These are phyloP conservation scores for Backusella westeae DNA, from an alignment of 192 early-diverging fungal species.

Conservation along the genomic window DNA sequence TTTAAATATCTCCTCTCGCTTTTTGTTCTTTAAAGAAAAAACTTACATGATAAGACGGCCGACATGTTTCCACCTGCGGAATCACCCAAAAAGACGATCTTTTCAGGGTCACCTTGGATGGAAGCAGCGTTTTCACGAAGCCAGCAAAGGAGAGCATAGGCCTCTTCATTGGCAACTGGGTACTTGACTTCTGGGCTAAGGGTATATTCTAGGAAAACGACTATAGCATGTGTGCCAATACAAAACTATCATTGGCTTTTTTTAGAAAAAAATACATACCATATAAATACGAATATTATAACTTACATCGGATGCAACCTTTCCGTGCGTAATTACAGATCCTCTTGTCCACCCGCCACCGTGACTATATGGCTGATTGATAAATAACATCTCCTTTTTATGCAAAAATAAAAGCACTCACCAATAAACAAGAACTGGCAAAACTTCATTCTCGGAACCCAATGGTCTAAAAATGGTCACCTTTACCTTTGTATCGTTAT, in stretches of 20 bases:
- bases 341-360: neutral
- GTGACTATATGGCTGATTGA: neutral
- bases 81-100: slow-evolving; percentile 20
- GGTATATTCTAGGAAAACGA: slow-evolving; percentile 22
- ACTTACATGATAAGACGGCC: slow-evolving; percentile 4
- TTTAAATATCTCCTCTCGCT: neutral
- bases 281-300: too few relatives aligned
- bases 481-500: neutral
- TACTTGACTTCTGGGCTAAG: slow-evolving; percentile 13
- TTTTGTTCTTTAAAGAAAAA: neutral
- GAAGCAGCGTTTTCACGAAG: neutral
- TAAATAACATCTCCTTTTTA: neutral
- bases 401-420: neutral
- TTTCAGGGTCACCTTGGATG: slow-evolving; percentile 3
- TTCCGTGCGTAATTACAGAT: neutral
- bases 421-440: neutral
- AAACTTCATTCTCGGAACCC: neutral
- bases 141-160: slow-evolving; percentile 22
- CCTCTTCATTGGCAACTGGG: slow-evolving; percentile 17
- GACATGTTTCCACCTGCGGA: slow-evolving; percentile 28
- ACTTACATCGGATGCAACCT: slow-evolving; percentile 3
- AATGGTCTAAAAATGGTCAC: neutral
- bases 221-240: neutral
- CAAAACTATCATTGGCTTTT: neutral
- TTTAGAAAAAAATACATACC: neutral